A percentile compares a stretch with the other conserved stretches of the same genome.
Conservation (phyloP, 108 stramenopile genomes). For the Hondaea fermentalgiana region DNA sequence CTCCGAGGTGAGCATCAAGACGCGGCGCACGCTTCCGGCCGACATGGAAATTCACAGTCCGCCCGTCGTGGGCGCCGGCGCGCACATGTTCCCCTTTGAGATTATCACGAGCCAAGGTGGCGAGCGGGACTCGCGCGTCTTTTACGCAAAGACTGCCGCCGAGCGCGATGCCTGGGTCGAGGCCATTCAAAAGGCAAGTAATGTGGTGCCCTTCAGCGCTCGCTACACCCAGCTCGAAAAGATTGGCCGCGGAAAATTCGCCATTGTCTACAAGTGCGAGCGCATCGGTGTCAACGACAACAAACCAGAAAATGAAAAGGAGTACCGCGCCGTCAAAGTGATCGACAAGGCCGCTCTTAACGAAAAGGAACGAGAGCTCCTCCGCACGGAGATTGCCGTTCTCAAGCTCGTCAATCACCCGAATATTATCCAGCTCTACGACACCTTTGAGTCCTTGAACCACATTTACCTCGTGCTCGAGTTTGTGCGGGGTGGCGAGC, state of each 20-base stretch:
- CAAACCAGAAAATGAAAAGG: constrained; percentile 13
- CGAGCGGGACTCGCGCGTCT: not conserved
- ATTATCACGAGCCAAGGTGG: constrained; percentile 4
- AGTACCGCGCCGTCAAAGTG: constrained; percentile 34
- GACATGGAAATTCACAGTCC: not conserved
- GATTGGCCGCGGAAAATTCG: constrained; percentile 34
- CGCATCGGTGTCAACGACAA: not conserved
- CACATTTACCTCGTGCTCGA: constrained; percentile 73
- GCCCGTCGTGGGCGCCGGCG: not conserved
- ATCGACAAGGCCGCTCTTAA: constrained; percentile 35
- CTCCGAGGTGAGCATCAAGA: not conserved
- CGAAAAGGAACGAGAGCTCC: constrained; percentile 30
- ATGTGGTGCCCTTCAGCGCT: constrained; percentile 36
- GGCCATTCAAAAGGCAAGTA: constrained; percentile 27
- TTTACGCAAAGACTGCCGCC: constrained; percentile 24
- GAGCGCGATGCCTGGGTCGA: constrained; percentile 39
- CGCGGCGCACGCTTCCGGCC: not conserved
- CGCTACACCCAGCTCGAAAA: constrained; percentile 19
- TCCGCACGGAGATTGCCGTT: constrained; percentile 42
- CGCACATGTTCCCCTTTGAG: constrained; percentile 12
- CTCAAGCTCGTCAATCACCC: constrained; percentile 43
- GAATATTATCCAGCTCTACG: constrained; percentile 36
- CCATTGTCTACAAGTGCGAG: constrained; percentile 26
- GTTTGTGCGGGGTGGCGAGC: constrained; percentile 65
- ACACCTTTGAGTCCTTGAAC: constrained; percentile 29